Base-by-base conservation (phyloP, 2,329 filamentous ascomycete species). In the Aspergillus ustus region DNA sequence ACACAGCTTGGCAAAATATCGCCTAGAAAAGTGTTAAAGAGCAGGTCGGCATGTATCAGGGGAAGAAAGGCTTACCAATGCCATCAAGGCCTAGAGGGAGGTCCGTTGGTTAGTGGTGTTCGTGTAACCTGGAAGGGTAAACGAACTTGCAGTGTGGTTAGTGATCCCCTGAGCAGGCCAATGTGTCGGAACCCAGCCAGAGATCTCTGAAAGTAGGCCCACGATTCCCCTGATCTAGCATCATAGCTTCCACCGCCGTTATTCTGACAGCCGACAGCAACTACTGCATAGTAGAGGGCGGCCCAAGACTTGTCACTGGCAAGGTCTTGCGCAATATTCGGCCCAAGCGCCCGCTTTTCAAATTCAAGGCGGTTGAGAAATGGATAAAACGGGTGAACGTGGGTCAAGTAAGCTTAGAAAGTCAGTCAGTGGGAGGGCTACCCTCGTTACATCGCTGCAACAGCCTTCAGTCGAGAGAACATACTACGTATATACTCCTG, bases 231-330 rank as follows among this genome's bases (percentile, higher is more conserved):
- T 19, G 70, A 73, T 2, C 74, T 74, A 1, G 76, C 72, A 54
- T 79, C 74, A 49, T 79, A 81, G 43, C 70, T 73, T 1, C 74
- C 76, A 5, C 73, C 72, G 6, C 68, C 70, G 15, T 70, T 61
- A 34, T 76, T 72, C 53, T 75, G 75, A 28, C 71, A 76, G 5
- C 78, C 78, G 1, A 80, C 62, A 2, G 78, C 78, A 3, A 80
- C 62, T 17, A 73, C 58, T 9, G 69, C 61, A 4, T 79, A 67
- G 62, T 80, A 81, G 1, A 81, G 63, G 4, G 75, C 74, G 0
- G 70, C 73, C 72, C 75, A 70, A 82, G 81, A 79, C 68, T 84
- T 28, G 82, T 86, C 67, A 67, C 85, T 1, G 74, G 85, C 44
- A 82, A 87, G 64, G 82, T 82, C 0, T 57, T 80, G 9, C 72